Evolutionary conservation across 2,329 filamentous ascomycete genomes (phyloP), one percentile per base, ranked within the genome.

Genomic region (Alternaria tenuissima): DNA sequence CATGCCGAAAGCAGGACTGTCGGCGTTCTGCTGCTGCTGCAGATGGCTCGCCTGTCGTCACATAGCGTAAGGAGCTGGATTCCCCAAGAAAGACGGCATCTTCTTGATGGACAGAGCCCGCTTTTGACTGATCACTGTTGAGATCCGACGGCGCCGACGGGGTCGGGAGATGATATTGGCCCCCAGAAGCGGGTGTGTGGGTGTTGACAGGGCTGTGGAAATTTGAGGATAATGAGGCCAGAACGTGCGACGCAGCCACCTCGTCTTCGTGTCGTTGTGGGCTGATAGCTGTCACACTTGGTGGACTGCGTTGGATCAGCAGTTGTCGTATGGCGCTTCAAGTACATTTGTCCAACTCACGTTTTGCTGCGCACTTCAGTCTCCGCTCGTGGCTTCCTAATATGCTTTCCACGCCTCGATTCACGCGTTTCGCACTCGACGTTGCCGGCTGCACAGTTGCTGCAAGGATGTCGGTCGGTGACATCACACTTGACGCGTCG

Each of bases 41-140:
- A 14, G 32, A 36, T 14, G 32, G 32, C 32, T 36, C 32, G 14
- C 32, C 32, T 36, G 32, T 36, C 32, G 32, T 36, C 32, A 36
- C 32, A 59, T 83, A 85, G 14, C 82, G 81, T 42, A 85, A 76
- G 1, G 83, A 82, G 51, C 78, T 83, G 1, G 81, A 83, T 55
- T 83, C 81, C 34, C 81, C 81, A 5, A 84, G 78, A 51, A 83
- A 83, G 12, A 73, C 71, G 5, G 70, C 71, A 22, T 70, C 72
- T 65, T 76, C 68, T 60, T 67, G 64, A 63, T 63, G 65, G 16
- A 49, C 48, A 36, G 55, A 68, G 9, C 72, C 65, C 26, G 66
- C 63, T 38, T 70, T 66, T 32, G 34, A 22, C 32, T 59, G 32
- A 4, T 38, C 52, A 28, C 59, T 49, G 9, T 62, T 63, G 9